Evolutionary conservation across 2,329 filamentous ascomycete genomes (phyloP).

Genomic region (Ramularia endophylla): DNA sequence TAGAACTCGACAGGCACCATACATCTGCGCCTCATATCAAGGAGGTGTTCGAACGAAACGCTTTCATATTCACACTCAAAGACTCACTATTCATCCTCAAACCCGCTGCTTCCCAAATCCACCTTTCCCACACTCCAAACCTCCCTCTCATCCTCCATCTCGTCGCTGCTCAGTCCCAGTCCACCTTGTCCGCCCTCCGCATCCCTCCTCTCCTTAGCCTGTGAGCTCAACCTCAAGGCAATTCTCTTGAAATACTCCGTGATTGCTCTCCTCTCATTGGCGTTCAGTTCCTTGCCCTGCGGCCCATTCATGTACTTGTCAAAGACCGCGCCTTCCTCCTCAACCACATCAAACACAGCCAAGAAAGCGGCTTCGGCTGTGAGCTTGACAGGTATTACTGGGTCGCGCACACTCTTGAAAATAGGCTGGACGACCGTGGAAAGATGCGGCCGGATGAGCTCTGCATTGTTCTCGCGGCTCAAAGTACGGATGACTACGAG

Average conservation of each 20-base stretch:
- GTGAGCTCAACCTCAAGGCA: constrained; percentile 72
- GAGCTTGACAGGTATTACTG: constrained; percentile 90
- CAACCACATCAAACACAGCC: constrained; percentile 80
- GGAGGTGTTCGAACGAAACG: too few relatives aligned
- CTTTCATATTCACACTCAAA: background rate
- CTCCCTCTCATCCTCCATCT: constrained; percentile 89
- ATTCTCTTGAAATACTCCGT: constrained; percentile 96
- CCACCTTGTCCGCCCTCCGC: constrained; percentile 87
- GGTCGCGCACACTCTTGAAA: constrained; percentile 84
- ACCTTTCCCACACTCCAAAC: constrained; percentile 93
- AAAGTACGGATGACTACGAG: constrained; percentile 85
- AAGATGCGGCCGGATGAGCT: constrained; percentile 76
- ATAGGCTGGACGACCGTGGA: constrained; percentile 72
- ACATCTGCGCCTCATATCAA: too few relatives aligned
- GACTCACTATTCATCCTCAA: constrained; percentile 14
- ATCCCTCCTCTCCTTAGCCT: constrained; percentile 82
- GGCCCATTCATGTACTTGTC: constrained; percentile 75
- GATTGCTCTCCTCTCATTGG: constrained; percentile 81
- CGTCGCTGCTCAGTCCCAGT: constrained; percentile 80
- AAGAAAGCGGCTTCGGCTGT: constrained; percentile 93
- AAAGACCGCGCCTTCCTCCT: constrained; percentile 79
- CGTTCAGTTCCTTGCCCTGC: constrained; percentile 58
- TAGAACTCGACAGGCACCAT: too few relatives aligned
- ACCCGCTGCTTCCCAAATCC: constrained; percentile 59
- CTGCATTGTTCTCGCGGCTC: constrained; percentile 64